phyloP scores from a whole-genome alignment of 208 protist genomes.

The Porcisia deanei region DNA sequence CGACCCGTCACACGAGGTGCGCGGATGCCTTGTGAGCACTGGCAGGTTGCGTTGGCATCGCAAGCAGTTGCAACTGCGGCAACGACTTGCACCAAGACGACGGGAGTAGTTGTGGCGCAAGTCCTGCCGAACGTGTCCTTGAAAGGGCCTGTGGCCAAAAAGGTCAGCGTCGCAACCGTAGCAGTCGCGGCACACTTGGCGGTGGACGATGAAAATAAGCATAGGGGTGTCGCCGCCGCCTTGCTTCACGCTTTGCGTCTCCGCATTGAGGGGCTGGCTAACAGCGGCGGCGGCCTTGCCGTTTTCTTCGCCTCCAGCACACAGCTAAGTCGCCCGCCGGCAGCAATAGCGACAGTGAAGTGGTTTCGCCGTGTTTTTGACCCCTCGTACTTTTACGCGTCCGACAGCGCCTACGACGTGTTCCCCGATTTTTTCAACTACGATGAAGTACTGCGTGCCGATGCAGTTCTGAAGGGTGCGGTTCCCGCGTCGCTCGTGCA shows the following conservation, averaged over 20 bases:
- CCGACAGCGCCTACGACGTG: constrained; percentile 43
- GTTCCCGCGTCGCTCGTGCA: constrained; percentile 34
- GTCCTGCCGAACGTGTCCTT: constrained; percentile 16
- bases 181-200: constrained; percentile 41
- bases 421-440: constrained; percentile 80
- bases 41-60: constrained; percentile 23
- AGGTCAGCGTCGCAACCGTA: constrained; percentile 22
- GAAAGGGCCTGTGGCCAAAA: constrained; percentile 15
- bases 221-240: constrained; percentile 32
- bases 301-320: constrained; percentile 51
- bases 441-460: constrained; percentile 65
- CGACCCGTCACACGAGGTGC: constrained; percentile 25
- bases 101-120: constrained; percentile 30
- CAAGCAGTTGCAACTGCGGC: constrained; percentile 2
- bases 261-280: constrained; percentile 4
- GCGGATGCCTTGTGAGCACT: constrained; percentile 14
- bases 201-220: constrained; percentile 25
- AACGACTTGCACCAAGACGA: constrained; percentile 1
- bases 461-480: constrained; percentile 67
- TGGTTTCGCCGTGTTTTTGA: constrained; percentile 66
- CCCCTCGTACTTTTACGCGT: constrained; percentile 36
- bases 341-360: constrained; percentile 63
- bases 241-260: constrained; percentile 37
- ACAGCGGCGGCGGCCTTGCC: constrained; percentile 8
- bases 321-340: constrained; percentile 44